Percentiles rank a stretch among this genome's conserved stretches.
Conservation (phyloP, 805 yeast species). For the Zygosaccharomyces bailii region DNA sequence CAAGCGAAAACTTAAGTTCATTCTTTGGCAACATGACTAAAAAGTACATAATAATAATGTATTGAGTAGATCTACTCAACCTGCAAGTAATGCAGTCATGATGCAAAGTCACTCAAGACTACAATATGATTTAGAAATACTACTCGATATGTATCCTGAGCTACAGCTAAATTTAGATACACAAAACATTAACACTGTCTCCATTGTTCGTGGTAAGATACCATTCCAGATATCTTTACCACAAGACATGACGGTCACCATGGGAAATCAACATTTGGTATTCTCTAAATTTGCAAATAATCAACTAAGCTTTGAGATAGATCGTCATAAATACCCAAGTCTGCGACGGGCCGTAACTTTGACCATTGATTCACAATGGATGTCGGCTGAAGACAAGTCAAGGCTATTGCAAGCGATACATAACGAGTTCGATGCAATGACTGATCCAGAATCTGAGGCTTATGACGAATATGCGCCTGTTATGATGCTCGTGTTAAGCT, state of each 20-base stretch:
- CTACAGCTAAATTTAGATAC: conserved; percentile 11
- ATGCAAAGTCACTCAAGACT: conserved; percentile 12
- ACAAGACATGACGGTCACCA: conserved; percentile 15
- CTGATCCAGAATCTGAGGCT: conserved; percentile 16
- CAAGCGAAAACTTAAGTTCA: too few relatives aligned
- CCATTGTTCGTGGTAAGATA: conserved; percentile 15
- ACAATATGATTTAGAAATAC: conserved; percentile 23
- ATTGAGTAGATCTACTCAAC: too few relatives aligned
- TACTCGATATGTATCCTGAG: conserved; percentile 36
- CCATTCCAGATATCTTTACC: conserved; percentile 19
- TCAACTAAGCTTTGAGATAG: conserved; percentile 17
- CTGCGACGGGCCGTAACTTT: conserved; percentile 16
- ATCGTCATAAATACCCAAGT: conserved; percentile 21
- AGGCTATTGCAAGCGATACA: conserved; percentile 22
- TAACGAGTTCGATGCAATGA: conserved; percentile 36
- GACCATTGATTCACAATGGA: conserved; percentile 34
- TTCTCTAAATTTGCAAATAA: conserved; percentile 18
- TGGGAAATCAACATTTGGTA: conserved; percentile 9
- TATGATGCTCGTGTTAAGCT: conserved; percentile 44
- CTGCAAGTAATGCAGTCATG: background rate
- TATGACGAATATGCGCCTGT: conserved; percentile 34
- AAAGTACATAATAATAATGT: too few relatives aligned
- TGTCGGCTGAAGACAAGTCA: conserved; percentile 22
- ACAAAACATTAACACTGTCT: background rate
- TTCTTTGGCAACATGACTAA: too few relatives aligned